Base-by-base conservation (phyloP, 805 yeast species). In the Kodamaea laetipori region DNA sequence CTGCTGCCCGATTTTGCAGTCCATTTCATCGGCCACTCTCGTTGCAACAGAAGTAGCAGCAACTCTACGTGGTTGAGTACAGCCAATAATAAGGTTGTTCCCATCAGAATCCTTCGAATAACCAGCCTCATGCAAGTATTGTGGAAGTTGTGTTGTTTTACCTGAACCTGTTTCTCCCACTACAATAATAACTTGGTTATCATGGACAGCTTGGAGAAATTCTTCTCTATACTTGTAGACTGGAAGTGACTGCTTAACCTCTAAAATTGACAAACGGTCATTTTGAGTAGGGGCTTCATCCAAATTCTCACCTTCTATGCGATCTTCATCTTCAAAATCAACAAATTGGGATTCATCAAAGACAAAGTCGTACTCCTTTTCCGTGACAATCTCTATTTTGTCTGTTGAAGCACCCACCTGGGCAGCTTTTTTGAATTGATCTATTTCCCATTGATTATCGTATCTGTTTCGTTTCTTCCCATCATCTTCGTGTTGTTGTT, bases 141-240 rank as follows among this genome's bases (percentile, higher is more conserved):
- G 97, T 0, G 97, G 97, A 7, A 90, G 60, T 61, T 90, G 97
- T 0, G 97, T 90, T 0, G 97, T 90, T 57, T 90, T 90, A 56
- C 97, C 97, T 0, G 97, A 90, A 35, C 97, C 95, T 0, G 95
- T 86, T 58, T 86, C 95, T 45, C 95, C 95, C 30, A 86, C 92
- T 24, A 86, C 80, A 32, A 86, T 81, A 27, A 86, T 53, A 0
- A 84, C 81, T 58, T 87, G 96, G 52, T 84, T 74, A 19, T 75
- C 66, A 17, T 63, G 59, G 7, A 90, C 74, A 0, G 87, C 82
- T 0, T 72, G 68, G 23, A 90, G 61, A 12, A 90, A 73, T 25
- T 78, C 73, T 2, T 75, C 68, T 36, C 90, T 68, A 53, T 77
- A 84, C 40, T 73, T 65, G 54, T 72, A 89, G 1, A 90, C 95